Evolutionary conservation across 495 filamentous ascomycete species (phyloP), one percentile per base, ranked within the genome.

Genomic region (Darksidea phi): DNA sequence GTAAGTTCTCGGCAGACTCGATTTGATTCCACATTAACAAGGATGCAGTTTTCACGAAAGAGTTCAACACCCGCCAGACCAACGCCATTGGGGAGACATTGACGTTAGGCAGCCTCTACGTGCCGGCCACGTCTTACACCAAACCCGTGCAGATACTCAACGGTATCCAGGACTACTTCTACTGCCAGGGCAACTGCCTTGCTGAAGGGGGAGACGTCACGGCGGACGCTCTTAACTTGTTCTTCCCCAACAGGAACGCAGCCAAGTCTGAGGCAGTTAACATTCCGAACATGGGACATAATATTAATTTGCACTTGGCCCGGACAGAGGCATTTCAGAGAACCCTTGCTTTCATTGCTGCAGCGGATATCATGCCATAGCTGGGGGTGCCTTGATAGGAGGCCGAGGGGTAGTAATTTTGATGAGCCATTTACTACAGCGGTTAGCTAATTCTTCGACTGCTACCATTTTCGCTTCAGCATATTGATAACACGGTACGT

Each of bases 81-180:
- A 59, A 51, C 17, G 37, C 46, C 20, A 1, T 59, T 18, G 47
- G 56, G 26, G 46, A 59, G 37, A 41, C 36, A 11, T 20, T 59
- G 2, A 59, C 56, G 3, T 17, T 59, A 1, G 37, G 28, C 3
- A 23, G 21, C 15, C 1, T 52, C 46, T 41, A 42, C 32, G 20
- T 26, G 5, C 56, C 46, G 1, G 26, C 26, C 21, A 26, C 56
- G 0, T 18, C 46, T 18, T 59, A 15, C 20, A 52, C 26, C 1
- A 26, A 32, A 21, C 46, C 46, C n/a, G 56, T 59, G 1, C 15
- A 12, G 1, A 24, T 59, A 1, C n/a, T 59, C 5, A 51, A 51
- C 17, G 47, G 56, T 6, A 18, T 28, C 1, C 46, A 52, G n/a
- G 56, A 59, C 48, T 41, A 43, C 48, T 41, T 59, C n/a, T 59